Percentiles rank a stretch among this genome's conserved stretches.
phyloP scores from a whole-genome alignment of 2,329 filamentous ascomycete species.

The Trichocomaceae sp. region DNA sequence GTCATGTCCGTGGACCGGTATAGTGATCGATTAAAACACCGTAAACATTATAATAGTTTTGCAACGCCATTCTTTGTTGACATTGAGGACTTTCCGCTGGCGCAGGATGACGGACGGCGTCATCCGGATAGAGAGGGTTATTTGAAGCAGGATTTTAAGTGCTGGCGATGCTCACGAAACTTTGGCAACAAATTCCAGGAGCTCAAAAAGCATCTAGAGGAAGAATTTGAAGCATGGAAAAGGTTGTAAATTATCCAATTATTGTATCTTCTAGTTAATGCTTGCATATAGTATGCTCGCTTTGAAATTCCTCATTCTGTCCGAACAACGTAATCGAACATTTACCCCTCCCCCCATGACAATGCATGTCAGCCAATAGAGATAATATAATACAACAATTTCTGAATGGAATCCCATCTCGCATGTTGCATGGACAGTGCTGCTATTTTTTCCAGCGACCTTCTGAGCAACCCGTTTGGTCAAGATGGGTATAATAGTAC shows the following conservation, averaged over 20 bases:
- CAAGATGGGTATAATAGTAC: background rate
- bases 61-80: conserved; percentile 75
- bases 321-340: background rate
- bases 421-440: background rate
- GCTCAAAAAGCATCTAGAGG: conserved; percentile 67
- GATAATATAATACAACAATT: conserved; percentile 9
- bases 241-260: conserved; percentile 18
- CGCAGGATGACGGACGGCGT: conserved; percentile 56
- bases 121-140: conserved; percentile 53
- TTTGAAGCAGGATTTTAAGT: conserved; percentile 60
- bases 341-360: background rate
- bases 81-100: conserved; percentile 72
- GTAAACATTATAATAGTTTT: conserved; percentile 91
- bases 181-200: conserved; percentile 69
- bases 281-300: background rate
- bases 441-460: conserved; percentile 5
- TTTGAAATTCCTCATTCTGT: background rate
- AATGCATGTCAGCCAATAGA: conserved; percentile 5
- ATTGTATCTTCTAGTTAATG: background rate
- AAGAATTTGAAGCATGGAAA: conserved; percentile 72
- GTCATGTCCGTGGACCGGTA: conserved; percentile 74
- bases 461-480: background rate
- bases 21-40: conserved; percentile 64
- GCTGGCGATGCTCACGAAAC: conserved; percentile 73
- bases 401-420: background rate